Evolutionary conservation across 352 stramenopile species (phyloP).

Genomic region (Phytopythium chamaehyphon): DNA sequence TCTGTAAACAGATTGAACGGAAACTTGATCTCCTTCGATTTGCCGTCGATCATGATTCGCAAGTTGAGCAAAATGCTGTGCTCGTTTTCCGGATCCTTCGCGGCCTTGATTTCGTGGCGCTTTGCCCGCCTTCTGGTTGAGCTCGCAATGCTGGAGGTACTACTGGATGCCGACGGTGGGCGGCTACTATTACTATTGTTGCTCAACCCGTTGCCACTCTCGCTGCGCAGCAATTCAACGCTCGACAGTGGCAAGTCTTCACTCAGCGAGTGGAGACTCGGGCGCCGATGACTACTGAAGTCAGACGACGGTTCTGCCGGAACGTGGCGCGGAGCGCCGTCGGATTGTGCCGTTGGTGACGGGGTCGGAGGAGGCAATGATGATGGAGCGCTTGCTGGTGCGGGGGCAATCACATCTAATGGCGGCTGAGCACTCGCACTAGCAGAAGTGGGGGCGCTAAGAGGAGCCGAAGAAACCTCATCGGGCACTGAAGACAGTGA

Average conservation of each 20-base stretch:
- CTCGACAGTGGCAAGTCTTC: slow-evolving; percentile 8
- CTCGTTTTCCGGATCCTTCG: slow-evolving; percentile 74
- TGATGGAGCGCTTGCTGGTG: not conserved
- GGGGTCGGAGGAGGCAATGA: not conserved
- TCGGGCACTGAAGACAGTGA: not conserved
- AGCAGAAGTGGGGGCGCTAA: not conserved
- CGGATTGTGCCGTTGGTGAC: not conserved
- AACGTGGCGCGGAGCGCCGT: not conserved
- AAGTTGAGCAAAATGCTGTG: slow-evolving; percentile 88
- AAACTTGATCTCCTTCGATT: slow-evolving; percentile 97
- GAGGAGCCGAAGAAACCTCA: not conserved
- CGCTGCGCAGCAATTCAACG: not conserved
- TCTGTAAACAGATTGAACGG: slow-evolving; percentile 94
- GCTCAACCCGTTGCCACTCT: not conserved
- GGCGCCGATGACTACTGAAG: slow-evolving; percentile 14
- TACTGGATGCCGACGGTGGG: slow-evolving; percentile 25
- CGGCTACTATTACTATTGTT: slow-evolving; percentile 12
- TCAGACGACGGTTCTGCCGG: slow-evolving; percentile 4
- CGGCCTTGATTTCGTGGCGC: slow-evolving; percentile 81
- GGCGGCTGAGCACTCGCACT: not conserved
- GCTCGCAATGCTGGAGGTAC: slow-evolving; percentile 4
- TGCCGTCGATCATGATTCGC: slow-evolving; percentile 85
- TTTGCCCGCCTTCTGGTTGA: slow-evolving; percentile 45
- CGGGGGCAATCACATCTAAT: not conserved
- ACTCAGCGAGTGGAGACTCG: slow-evolving; percentile 11